These are phyloP conservation scores for Alternaria arborescens DNA, from an alignment of 2,329 filamentous ascomycete species.

Conservation along the genomic window DNA sequence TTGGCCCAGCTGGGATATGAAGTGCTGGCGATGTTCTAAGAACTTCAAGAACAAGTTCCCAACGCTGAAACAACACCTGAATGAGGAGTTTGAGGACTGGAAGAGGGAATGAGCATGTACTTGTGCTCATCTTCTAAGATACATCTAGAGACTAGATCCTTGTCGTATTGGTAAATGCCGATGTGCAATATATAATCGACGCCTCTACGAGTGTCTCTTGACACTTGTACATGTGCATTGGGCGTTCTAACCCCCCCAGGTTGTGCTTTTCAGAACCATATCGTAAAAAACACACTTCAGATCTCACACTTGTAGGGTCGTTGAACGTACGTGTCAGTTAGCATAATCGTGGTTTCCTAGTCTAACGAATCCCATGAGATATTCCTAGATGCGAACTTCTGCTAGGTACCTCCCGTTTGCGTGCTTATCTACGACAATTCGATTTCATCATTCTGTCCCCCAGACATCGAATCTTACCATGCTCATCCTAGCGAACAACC, in stretches of 20 bases:
- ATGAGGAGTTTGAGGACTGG: constrained; percentile 79
- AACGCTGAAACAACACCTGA: constrained; percentile 77
- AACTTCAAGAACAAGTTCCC: constrained; percentile 79
- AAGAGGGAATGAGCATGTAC: constrained; percentile 52
- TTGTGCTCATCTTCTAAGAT: background rate
- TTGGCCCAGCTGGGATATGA: constrained; percentile 72
- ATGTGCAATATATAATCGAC: background rate
- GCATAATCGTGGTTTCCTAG: background rate
- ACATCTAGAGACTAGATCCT: background rate
- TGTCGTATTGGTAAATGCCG: background rate
- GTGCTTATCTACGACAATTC: background rate
- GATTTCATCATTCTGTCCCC: background rate
- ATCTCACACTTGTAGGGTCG: background rate
- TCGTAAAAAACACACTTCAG: background rate
- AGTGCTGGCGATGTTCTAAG: constrained; percentile 84
- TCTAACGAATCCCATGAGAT: background rate
- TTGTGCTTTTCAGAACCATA: background rate
- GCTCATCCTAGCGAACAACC: constrained; percentile 37
- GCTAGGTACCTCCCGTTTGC: background rate
- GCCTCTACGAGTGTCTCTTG: background rate
- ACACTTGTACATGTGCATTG: background rate
- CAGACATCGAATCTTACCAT: background rate
- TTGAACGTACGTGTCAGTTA: background rate
- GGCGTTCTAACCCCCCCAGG: background rate
- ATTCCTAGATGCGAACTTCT: background rate